A percentile compares a stretch with the other conserved stretches of the same genome.
Evolutionary conservation across 1,284 basidiomycete species (phyloP).

Genomic region (Boletellus deceptivus): DNA sequence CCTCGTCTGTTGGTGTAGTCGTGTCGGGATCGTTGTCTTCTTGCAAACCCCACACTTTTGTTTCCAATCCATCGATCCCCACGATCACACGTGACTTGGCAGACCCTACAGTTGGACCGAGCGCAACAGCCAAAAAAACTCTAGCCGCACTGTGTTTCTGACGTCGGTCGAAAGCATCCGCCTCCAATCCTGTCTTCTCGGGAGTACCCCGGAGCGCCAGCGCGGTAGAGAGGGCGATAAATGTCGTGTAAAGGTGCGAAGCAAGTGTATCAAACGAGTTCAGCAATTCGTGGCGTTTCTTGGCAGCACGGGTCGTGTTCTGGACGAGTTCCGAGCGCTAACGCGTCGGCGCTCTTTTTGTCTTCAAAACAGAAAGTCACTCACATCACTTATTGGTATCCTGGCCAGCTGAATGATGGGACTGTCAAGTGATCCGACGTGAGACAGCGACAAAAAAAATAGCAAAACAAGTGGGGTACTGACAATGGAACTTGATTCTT

Average conservation of each 20-base stretch:
- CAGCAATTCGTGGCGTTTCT: slow-evolving; percentile 58
- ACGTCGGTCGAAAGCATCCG: not conserved
- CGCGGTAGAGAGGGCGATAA: slow-evolving; percentile 64
- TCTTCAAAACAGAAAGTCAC: not conserved
- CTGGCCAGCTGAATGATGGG: slow-evolving; percentile 60
- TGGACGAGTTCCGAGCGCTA: not conserved
- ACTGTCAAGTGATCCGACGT: slow-evolving; percentile 33
- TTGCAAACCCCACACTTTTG: slow-evolving; percentile 51
- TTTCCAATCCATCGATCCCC: slow-evolving; percentile 61
- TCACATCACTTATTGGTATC: slow-evolving; percentile 40
- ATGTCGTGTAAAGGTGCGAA: slow-evolving; percentile 70
- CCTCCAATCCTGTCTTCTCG: not conserved
- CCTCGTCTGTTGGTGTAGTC: not conserved
- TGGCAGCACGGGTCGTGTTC: slow-evolving; percentile 48
- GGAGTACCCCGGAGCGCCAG: slow-evolving; percentile 39
- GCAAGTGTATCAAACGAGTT: slow-evolving; percentile 65
- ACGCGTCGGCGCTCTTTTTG: not conserved
- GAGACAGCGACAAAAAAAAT: too few relatives aligned
- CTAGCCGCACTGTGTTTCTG: slow-evolving; percentile 2
- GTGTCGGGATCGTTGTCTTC: slow-evolving; percentile 24
- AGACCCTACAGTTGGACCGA: slow-evolving; percentile 61
- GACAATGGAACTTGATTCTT: slow-evolving; percentile 77
- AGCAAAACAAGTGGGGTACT: slow-evolving; percentile 28
- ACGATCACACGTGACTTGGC: slow-evolving; percentile 60
- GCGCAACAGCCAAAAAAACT: slow-evolving; percentile 56